phyloP scores from a whole-genome alignment of 2,329 filamentous ascomycete genomes.

The Stagonosporopsis rhizophila region DNA sequence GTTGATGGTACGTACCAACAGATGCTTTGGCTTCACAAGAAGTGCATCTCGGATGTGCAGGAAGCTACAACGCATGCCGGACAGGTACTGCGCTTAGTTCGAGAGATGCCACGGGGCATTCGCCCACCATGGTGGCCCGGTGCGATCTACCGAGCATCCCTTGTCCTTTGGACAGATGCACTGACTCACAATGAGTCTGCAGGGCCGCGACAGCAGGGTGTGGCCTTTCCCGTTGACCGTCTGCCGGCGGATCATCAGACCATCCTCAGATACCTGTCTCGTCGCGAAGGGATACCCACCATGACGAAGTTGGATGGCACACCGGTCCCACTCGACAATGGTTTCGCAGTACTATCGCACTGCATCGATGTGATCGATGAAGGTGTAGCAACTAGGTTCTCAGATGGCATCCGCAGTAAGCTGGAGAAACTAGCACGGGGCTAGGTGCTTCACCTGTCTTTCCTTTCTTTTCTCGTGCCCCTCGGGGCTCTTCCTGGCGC shows the following conservation, averaged over 20 bases:
- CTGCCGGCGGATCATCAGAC: slow-evolving; percentile 60
- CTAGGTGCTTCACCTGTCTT: slow-evolving; percentile 1
- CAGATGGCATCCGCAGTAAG: slow-evolving; percentile 63
- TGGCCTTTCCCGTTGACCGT: slow-evolving; percentile 60
- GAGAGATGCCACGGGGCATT: slow-evolving; percentile 65
- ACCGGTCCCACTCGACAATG: slow-evolving; percentile 56
- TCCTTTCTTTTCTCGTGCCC: slow-evolving; percentile 8
- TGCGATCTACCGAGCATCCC: slow-evolving; percentile 69
- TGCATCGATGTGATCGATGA: slow-evolving; percentile 62
- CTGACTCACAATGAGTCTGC: slow-evolving; percentile 59
- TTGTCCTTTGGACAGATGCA: slow-evolving; percentile 58
- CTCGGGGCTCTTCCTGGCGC: slow-evolving; percentile 7
- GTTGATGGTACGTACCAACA: slow-evolving; percentile 65
- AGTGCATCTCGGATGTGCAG: slow-evolving; percentile 68
- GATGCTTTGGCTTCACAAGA: slow-evolving; percentile 63
- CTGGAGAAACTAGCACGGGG: slow-evolving; percentile 55
- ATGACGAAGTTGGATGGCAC: slow-evolving; percentile 60
- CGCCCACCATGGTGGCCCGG: slow-evolving; percentile 75
- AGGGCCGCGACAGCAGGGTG: slow-evolving; percentile 46
- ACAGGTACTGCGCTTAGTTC: slow-evolving; percentile 68
- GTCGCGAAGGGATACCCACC: slow-evolving; percentile 61
- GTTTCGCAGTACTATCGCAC: slow-evolving; percentile 58
- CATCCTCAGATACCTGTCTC: slow-evolving; percentile 60
- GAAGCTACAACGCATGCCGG: slow-evolving; percentile 72
- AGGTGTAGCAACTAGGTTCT: slow-evolving; percentile 60